Percentiles rank a stretch among this genome's conserved stretches.
Conservation (phyloP, 805 yeast genomes). For the Scheffersomyces stipitis region DNA sequence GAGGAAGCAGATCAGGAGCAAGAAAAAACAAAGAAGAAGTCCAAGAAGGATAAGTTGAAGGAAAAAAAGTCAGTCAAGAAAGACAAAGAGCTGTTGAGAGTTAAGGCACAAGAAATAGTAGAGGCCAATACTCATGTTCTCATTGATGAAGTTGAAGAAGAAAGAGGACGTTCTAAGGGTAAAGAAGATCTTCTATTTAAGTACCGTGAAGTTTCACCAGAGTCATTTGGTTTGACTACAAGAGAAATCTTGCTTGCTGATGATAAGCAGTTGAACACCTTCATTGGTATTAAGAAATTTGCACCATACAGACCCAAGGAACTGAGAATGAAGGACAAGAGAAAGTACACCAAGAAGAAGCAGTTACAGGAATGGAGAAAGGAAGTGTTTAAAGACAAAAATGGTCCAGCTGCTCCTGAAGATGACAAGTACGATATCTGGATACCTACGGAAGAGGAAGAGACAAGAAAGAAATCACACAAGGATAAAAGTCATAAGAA, state of each 20-base stretch:
- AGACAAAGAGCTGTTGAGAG: constrained; percentile 59
- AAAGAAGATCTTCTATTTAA: constrained; percentile 58
- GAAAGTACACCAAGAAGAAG: constrained; percentile 80
- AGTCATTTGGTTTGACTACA: constrained; percentile 79
- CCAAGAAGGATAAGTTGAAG: constrained; percentile 55
- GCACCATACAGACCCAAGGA: constrained; percentile 89
- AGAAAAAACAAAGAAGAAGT: constrained; percentile 35
- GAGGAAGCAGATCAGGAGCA: constrained; percentile 14
- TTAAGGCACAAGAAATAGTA: constrained; percentile 75
- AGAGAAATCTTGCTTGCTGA: constrained; percentile 89
- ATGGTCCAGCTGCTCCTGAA: constrained; percentile 42
- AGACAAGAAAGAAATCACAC: constrained; percentile 4
- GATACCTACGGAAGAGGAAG: constrained; percentile 29
- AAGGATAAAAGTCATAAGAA: constrained; percentile 8
- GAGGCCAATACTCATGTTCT: constrained; percentile 67
- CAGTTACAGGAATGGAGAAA: constrained; percentile 88
- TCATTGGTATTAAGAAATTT: constrained; percentile 84
- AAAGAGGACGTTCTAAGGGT: constrained; percentile 55
- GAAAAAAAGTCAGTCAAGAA: constrained; percentile 60
- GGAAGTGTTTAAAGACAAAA: constrained; percentile 67
- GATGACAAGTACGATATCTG: constrained; percentile 38
- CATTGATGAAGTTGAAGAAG: constrained; percentile 62
- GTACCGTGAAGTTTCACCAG: constrained; percentile 95
- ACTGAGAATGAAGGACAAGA: constrained; percentile 68
- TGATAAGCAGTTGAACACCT: constrained; percentile 80